Evolutionary conservation across 495 filamentous ascomycete genomes (phyloP), one percentile per base, ranked within the genome.

Genomic region (Penicillium verhagenii): DNA sequence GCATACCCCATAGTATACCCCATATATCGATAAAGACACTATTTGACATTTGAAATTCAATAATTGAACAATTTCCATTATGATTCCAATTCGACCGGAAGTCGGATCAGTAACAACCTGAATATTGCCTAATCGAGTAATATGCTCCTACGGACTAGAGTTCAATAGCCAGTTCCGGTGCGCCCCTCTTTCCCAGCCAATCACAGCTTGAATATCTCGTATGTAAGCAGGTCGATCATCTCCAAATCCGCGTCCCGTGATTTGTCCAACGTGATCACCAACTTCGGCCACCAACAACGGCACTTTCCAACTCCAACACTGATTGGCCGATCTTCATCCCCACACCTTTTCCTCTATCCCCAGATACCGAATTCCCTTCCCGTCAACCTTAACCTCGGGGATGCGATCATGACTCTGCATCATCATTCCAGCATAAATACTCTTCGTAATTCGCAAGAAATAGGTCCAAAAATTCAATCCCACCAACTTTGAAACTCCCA

Each of bases 381-480:
- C 65, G 63, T 58, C 24, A 21, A 11, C 28, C 44, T 55, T 64
- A 61, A 65, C 70, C 70, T 73, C 70, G 70, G 70, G 68, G 64
- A 66, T 58, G 29, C 43, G 18, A 19, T 54, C 19, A 23, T 35
- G n/a, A 20, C 46, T 24, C 16, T 21, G 20, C 33, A 54, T 24
- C 24, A 49, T 25, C 26, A 16, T 16, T 48, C 8, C 11, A 21
- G 23, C 53, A 56, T 59, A 63, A 57, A 63, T 59, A 60, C 13
- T n/a, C 33, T n/a, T 16, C 14, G 4, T n/a, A n/a, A 0, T 35
- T 14, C 6, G 33, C 14, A 16, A 35, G 13, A 31, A 11, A 3
- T 31, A 8, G 28, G 9, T 11, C 28, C 13, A 11, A 31, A 31
- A 1, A 31, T 10, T 21, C 21, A 23, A 5, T 45, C 6, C 14